phyloP scores from a whole-genome alignment of 768 basidiomycete species.

The Hygrophorus russula region DNA sequence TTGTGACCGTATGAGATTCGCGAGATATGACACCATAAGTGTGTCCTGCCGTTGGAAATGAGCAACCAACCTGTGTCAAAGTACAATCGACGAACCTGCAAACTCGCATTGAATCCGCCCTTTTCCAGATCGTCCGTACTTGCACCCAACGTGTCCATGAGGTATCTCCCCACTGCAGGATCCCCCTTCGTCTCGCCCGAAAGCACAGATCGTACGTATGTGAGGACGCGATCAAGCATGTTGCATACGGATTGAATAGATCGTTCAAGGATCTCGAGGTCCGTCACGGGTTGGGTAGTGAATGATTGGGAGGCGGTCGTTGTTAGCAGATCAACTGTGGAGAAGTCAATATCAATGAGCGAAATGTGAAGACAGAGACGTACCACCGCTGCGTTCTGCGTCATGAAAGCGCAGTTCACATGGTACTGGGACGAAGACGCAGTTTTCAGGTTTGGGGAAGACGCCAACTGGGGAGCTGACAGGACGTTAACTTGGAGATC shows the following conservation, averaged over 20 bases:
- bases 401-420: slow-evolving; percentile 75
- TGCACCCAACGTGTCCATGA: slow-evolving; percentile 80
- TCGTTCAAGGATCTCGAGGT: slow-evolving; percentile 69
- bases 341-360: slow-evolving; percentile 5
- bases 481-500: slow-evolving; percentile 6
- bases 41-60: slow-evolving; percentile 49
- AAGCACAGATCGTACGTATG: slow-evolving; percentile 75
- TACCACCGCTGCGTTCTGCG: slow-evolving; percentile 78
- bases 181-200: slow-evolving; percentile 73
- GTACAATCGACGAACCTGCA: slow-evolving; percentile 41
- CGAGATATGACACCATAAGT: slow-evolving; percentile 90
- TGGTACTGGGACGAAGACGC: slow-evolving; percentile 89
- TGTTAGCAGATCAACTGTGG: slow-evolving; percentile 68
- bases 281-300: slow-evolving; percentile 43
- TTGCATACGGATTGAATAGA: slow-evolving; percentile 57
- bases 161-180: slow-evolving; percentile 77
- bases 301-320: slow-evolving; percentile 33
- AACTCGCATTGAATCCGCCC: slow-evolving; percentile 60
- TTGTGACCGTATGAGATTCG: slow-evolving; percentile 87
- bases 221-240: slow-evolving; percentile 79
- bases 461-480: slow-evolving; percentile 80
- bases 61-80: slow-evolving; percentile 8
- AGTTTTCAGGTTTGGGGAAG: slow-evolving; percentile 86
- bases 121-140: slow-evolving; percentile 61
- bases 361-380: slow-evolving; percentile 19